Base-by-base conservation (phyloP, 305 asterid genomes). In the Rubia tinctorum region DNA sequence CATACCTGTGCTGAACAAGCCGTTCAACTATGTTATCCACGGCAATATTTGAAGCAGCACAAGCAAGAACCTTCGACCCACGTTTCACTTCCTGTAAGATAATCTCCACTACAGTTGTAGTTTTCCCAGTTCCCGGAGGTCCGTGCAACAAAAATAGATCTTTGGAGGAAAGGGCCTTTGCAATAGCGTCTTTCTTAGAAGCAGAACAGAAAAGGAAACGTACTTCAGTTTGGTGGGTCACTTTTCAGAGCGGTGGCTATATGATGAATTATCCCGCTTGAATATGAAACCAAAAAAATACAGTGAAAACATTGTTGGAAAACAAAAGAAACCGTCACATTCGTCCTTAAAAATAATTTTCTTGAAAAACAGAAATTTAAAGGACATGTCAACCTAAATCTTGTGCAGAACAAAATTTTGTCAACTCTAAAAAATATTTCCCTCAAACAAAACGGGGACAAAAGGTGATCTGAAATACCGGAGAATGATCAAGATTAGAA, bases 111-210 rank as follows among this genome's bases (percentile, higher is more conserved):
- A 95, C 94, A 30, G 99, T 92, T 10, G 99, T 95, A 25, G 99
- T 95, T 84, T 95, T 95, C 85, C 99, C 98, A 68, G 99, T 95
- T 82, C 98, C 98, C 71, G 99, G 99, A 78, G 98, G 99, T 60
- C 98, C 99, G 71, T 95, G 98, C 85, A 95, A 87, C 89, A 95
- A 88, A 86, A 95, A 89, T 80, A 95, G 79, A 82, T 91, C 96
- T 86, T 89, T 95, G 84, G 98, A 92, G 61, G 97, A 88, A 74
- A 95, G 87, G 69, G 97, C 97, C 89, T 86, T 95, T 74, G 90
- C 76, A 73, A 92, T 85, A 84, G 99, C 98, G 73, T 84, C 97
- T 95, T 88, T 87, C 97, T 92, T 84, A 40, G 73, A 71, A 71
- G 53, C 22, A n/a, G 37, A 45, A 30, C 9, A 73, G 75, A 80